These are phyloP conservation scores for Jacaranda copaia DNA, from an alignment of 257 asterid species.

Conservation along the genomic window DNA sequence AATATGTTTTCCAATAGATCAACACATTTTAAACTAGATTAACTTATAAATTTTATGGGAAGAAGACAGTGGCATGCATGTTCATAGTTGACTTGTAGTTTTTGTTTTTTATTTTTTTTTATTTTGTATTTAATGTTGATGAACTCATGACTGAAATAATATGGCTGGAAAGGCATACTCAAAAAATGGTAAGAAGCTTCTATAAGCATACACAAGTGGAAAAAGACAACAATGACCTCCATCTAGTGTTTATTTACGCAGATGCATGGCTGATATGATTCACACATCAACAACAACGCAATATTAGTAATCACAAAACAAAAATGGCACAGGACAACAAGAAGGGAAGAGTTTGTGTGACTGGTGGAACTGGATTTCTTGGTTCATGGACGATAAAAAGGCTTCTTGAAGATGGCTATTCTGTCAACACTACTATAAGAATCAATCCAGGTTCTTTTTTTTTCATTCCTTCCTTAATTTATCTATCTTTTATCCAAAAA, in stretches of 20 bases:
- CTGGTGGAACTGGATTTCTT: slow-evolving; percentile 11
- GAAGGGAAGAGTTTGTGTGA: neutral
- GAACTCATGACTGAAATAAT: no score
- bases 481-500: no score
- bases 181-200: no score
- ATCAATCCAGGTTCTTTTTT: slow-evolving; percentile 32
- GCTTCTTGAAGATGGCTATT: slow-evolving; percentile 25
- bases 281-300: no score
- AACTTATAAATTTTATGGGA: no score
- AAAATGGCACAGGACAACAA: neutral
- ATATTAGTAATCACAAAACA: neutral
- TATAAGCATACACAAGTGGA: neutral
- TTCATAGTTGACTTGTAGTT: no score
- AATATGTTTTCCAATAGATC: no score
- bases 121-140: no score
- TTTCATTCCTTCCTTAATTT: neutral
- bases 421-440: slow-evolving; percentile 52
- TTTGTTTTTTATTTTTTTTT: no score
- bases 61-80: no score
- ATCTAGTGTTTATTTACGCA: neutral
- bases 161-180: no score
- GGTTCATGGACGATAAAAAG: neutral
- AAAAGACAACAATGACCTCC: slow-evolving; percentile 16
- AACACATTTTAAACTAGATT: no score
- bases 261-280: neutral